phyloP scores from a whole-genome alignment of 306 rosid species.

The Benincasa hispida region DNA sequence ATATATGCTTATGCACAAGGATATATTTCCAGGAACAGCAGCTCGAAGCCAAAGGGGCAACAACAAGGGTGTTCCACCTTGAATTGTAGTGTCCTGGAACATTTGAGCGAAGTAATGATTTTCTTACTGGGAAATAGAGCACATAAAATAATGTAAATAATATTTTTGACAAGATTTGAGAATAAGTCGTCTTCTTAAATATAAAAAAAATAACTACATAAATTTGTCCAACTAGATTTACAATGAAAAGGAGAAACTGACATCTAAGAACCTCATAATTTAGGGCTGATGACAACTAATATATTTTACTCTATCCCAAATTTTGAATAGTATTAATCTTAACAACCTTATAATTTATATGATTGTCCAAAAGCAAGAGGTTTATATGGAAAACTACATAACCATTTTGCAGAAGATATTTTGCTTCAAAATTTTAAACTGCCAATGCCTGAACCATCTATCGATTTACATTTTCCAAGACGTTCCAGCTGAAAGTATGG shows the following conservation, averaged over 20 bases:
- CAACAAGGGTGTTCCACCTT: conserved; percentile 47
- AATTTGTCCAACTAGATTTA: not conserved
- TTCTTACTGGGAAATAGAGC: conserved; percentile 10
- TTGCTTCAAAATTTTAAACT: not conserved
- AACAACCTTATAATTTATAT: not conserved
- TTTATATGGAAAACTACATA: not conserved
- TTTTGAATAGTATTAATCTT: not conserved
- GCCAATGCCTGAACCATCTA: not conserved
- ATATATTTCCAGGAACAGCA: conserved; percentile 77
- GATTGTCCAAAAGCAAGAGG: not conserved
- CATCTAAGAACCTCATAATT: not conserved
- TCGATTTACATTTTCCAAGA: not conserved
- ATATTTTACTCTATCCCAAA: not conserved
- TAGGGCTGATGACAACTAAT: not conserved
- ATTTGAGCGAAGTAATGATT: conserved; percentile 10
- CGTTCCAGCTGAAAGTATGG: not conserved
- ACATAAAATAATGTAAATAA: conserved; percentile 8
- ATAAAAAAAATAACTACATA: not conserved
- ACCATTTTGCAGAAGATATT: not conserved
- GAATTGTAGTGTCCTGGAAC: conserved; percentile 57
- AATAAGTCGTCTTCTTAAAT: not conserved
- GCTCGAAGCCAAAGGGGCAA: conserved; percentile 99
- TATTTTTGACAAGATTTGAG: not conserved
- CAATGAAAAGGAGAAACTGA: not conserved
- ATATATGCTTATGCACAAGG: conserved; percentile 66